Conservation (phyloP, 2,329 filamentous ascomycete genomes). For the Microdochium paspali region DNA sequence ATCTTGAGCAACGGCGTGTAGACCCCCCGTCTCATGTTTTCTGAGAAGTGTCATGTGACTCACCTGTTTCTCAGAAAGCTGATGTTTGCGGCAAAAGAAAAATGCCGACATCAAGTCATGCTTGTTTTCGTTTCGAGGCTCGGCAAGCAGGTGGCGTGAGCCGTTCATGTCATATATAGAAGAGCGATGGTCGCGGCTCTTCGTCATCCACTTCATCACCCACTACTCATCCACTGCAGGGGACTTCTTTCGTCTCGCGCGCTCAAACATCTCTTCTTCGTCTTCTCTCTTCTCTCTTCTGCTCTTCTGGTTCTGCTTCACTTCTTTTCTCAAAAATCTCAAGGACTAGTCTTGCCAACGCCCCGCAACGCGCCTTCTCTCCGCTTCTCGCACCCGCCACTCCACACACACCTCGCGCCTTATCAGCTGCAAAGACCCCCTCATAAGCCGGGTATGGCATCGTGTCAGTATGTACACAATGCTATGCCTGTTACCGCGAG, state of each 20-base stretch:
- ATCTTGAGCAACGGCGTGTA: no score
- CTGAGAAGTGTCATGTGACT: no score
- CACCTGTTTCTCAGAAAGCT: no score
- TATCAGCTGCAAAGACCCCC: background rate
- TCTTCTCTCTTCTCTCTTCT: background rate
- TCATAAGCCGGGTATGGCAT: background rate
- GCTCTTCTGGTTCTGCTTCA: conserved; percentile 1
- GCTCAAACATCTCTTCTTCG: background rate
- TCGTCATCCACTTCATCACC: background rate
- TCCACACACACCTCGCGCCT: background rate
- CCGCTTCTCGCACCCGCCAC: background rate
- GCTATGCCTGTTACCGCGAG: background rate
- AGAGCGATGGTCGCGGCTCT: background rate
- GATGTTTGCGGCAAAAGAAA: no score
- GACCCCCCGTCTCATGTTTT: no score
- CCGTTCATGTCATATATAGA: conserved; percentile 1
- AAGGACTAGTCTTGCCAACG: conserved; percentile 1
- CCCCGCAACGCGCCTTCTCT: background rate
- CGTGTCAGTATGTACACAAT: no score
- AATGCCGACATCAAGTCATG: no score
- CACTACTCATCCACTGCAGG: background rate
- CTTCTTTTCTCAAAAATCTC: background rate
- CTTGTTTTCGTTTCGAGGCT: no score
- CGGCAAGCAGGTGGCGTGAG: no score
- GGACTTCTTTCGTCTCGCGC: background rate